These are phyloP conservation scores for Exophiala phaeomuriformis DNA, from an alignment of 2,329 filamentous ascomycete species.

Conservation along the genomic window DNA sequence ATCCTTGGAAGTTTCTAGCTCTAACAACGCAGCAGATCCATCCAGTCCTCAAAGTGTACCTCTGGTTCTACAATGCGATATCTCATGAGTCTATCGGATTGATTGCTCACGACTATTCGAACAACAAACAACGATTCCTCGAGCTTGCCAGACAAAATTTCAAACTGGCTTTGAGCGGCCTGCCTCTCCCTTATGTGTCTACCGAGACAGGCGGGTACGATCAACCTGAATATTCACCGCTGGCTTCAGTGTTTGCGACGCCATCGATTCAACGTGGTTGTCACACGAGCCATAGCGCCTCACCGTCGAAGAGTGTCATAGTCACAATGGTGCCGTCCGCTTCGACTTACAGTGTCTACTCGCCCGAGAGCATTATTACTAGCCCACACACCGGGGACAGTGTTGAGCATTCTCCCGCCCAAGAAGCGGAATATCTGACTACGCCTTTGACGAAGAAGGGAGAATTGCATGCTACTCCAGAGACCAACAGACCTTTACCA, in stretches of 20 bases:
- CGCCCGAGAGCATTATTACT: neutral
- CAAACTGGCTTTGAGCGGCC: conserved; percentile 10
- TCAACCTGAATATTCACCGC: conserved; percentile 10
- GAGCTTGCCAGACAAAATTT: conserved; percentile 22
- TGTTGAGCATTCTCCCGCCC: neutral
- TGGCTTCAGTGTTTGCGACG: neutral
- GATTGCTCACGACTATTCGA: conserved; percentile 24
- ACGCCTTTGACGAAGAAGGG: neutral
- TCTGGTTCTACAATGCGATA: conserved; percentile 25
- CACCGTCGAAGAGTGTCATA: neutral
- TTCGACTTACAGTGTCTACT: conserved; percentile 8
- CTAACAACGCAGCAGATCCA: conserved; percentile 14
- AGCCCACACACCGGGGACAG: neutral
- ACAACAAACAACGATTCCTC: conserved; percentile 22
- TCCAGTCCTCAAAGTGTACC: conserved; percentile 22
- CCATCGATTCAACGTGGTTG: neutral
- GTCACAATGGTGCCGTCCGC: neutral
- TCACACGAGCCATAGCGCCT: neutral
- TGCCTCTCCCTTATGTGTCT: conserved; percentile 20
- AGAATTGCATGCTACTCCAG: neutral
- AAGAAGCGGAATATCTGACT: neutral
- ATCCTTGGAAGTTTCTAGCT: neutral
- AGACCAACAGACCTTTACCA: neutral
- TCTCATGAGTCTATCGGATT: conserved; percentile 25
- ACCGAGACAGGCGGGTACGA: conserved; percentile 10